phyloP scores from a whole-genome alignment of 768 basidiomycete genomes.

The Phanerochaete carnosa region DNA sequence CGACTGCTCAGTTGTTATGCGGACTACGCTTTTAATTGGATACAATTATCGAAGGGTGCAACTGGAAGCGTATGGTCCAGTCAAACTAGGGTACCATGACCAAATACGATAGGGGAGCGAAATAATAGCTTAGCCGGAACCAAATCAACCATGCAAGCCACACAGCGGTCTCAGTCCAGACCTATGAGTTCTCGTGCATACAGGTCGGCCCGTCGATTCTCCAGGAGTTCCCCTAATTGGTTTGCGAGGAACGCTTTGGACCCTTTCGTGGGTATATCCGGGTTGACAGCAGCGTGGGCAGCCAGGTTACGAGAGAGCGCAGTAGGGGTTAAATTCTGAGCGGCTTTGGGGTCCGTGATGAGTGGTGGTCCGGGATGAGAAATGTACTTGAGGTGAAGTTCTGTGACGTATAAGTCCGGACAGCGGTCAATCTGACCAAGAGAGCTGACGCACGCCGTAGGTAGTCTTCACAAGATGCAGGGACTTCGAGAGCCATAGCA shows the following conservation, averaged over 20 bases:
- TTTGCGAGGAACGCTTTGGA: conserved; percentile 46
- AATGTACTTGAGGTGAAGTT: conserved; percentile 44
- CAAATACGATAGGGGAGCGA: background rate
- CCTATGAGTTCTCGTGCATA: conserved; percentile 44
- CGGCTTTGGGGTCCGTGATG: conserved; percentile 39
- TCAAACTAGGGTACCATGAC: background rate
- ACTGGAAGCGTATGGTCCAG: no score
- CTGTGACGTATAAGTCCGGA: conserved; percentile 26
- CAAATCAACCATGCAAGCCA: no score
- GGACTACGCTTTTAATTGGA: background rate
- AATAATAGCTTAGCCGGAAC: no score
- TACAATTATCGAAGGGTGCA: background rate
- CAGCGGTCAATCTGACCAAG: background rate
- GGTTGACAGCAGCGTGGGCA: conserved; percentile 50
- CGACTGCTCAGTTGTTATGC: background rate
- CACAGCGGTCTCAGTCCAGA: conserved; percentile 9
- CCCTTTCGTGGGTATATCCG: conserved; percentile 41
- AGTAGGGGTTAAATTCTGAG: conserved; percentile 38
- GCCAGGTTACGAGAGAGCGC: conserved; percentile 56
- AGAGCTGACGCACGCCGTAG: conserved; percentile 41
- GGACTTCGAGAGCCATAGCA: conserved; percentile 50
- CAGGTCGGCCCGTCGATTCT: conserved; percentile 46
- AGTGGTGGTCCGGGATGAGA: conserved; percentile 46
- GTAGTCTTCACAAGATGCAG: conserved; percentile 49
- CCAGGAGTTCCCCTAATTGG: conserved; percentile 44